These are phyloP conservation scores for Oryza australiensis DNA, from an alignment of 176 grass and related monocot genomes.

Conservation along the genomic window DNA sequence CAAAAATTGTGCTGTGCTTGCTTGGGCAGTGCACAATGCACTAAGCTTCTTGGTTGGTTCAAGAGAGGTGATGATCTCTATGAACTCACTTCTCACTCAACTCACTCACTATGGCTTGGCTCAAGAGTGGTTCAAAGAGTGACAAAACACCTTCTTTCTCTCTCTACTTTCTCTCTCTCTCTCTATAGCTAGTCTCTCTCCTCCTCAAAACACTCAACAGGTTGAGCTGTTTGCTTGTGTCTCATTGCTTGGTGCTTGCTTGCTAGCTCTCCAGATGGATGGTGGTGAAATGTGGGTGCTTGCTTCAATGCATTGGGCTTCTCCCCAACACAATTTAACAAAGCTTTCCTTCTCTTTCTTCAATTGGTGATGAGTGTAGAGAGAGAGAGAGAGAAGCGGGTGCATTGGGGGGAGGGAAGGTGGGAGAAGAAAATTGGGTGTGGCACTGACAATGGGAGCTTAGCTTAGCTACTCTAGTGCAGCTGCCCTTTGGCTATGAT, in stretches of 20 bases:
- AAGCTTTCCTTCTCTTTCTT: not conserved
- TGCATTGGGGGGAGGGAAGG: slow-evolving; percentile 49
- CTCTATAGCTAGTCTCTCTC: slow-evolving; percentile 13
- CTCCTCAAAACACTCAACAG: slow-evolving; percentile 46
- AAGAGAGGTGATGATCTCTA: slow-evolving; percentile 43
- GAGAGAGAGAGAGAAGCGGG: not conserved
- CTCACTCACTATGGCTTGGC: too few relatives aligned
- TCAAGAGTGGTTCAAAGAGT: too few relatives aligned
- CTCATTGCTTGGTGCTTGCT: not conserved
- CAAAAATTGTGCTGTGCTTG: slow-evolving; percentile 64
- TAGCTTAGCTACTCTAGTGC: not conserved
- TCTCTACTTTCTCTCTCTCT: too few relatives aligned
- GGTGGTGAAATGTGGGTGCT: slow-evolving; percentile 42
- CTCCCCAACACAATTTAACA: not conserved
- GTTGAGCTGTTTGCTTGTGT: slow-evolving; percentile 42
- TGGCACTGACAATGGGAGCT: slow-evolving; percentile 38
- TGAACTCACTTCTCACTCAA: slow-evolving; percentile 15
- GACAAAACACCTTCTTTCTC: not conserved
- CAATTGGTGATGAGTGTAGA: not conserved
- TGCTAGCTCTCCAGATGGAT: slow-evolving; percentile 14
- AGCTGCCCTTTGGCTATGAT: not conserved
- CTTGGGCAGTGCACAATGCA: slow-evolving; percentile 70
- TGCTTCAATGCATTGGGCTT: slow-evolving; percentile 40
- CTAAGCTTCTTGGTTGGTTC: slow-evolving; percentile 20
- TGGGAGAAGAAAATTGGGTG: slow-evolving; percentile 7